phyloP scores from a whole-genome alignment of 2,329 filamentous ascomycete species.

The Magnaporthiopsis incrustans region DNA sequence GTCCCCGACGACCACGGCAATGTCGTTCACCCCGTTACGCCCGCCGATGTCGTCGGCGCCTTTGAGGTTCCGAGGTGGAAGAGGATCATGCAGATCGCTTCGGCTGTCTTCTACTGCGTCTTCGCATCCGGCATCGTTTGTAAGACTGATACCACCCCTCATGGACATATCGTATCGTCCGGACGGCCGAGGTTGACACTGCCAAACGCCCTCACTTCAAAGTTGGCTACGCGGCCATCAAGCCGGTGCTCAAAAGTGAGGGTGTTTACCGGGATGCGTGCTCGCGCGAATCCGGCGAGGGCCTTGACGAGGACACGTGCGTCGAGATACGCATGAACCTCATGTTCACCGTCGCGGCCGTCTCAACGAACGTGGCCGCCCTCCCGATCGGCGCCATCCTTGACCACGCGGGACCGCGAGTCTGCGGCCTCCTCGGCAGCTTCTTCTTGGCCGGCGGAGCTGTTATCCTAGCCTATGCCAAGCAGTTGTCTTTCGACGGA shows the following conservation, averaged over 20 bases:
- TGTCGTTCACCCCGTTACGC: slow-evolving; percentile 12
- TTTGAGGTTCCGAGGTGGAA: slow-evolving; percentile 49
- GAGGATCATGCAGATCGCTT: slow-evolving; percentile 33
- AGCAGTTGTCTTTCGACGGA: slow-evolving; percentile 61
- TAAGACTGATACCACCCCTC: neutral
- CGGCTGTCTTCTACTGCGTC: slow-evolving; percentile 30
- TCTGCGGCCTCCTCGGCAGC: slow-evolving; percentile 65
- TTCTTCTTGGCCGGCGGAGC: slow-evolving; percentile 63
- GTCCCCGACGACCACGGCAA: slow-evolving; percentile 41
- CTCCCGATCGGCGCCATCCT: slow-evolving; percentile 79
- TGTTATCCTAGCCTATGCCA: slow-evolving; percentile 62
- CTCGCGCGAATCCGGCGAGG: slow-evolving; percentile 14
- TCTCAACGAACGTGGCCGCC: slow-evolving; percentile 80
- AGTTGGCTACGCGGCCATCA: slow-evolving; percentile 79
- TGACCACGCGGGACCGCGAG: slow-evolving; percentile 71
- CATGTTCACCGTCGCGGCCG: slow-evolving; percentile 87
- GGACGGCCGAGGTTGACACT: neutral
- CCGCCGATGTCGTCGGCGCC: slow-evolving; percentile 35
- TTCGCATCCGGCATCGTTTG: slow-evolving; percentile 65
- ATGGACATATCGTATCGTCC: neutral
- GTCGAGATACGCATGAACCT: slow-evolving; percentile 65
- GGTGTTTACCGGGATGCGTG: slow-evolving; percentile 64
- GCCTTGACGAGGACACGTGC: slow-evolving; percentile 29
- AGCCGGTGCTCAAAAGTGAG: slow-evolving; percentile 68
- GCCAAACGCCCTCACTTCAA: neutral